phyloP scores from a whole-genome alignment of 2,329 filamentous ascomycete genomes.

The Ceratocystis destructans region DNA sequence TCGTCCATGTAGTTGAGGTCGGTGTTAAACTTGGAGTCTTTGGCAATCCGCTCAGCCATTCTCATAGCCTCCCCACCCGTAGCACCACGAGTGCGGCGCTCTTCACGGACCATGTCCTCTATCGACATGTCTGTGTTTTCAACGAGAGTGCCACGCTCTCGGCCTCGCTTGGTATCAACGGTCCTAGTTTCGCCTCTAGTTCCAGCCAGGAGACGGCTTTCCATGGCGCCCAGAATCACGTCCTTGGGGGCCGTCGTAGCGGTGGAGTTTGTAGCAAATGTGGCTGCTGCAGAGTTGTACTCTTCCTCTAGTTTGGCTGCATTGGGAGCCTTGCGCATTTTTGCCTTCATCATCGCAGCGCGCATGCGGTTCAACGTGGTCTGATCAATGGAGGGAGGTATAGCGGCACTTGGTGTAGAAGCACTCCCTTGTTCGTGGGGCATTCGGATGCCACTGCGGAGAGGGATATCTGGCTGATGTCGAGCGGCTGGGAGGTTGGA shows the following conservation, averaged over 20 bases:
- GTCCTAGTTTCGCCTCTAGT: constrained; percentile 58
- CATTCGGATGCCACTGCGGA: constrained; percentile 16
- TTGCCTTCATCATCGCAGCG: constrained; percentile 92
- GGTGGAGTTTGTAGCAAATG: constrained; percentile 30
- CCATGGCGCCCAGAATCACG: constrained; percentile 73
- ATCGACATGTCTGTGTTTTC: constrained; percentile 94
- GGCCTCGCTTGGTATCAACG: constrained; percentile 66
- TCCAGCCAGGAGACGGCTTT: constrained; percentile 77
- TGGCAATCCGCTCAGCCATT: constrained; percentile 84
- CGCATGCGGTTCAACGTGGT: constrained; percentile 78
- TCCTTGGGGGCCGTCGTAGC: constrained; percentile 44
- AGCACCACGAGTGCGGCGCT: constrained; percentile 68
- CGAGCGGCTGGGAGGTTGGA: background rate
- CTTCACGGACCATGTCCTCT: constrained; percentile 93
- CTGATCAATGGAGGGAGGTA: constrained; percentile 47
- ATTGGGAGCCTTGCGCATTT: constrained; percentile 64
- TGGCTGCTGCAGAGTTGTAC: constrained; percentile 62
- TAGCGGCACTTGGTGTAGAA: constrained; percentile 10
- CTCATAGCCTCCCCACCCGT: constrained; percentile 66
- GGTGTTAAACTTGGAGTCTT: constrained; percentile 80
- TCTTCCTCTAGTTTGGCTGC: constrained; percentile 64
- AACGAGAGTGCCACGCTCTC: constrained; percentile 69
- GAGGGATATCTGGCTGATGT: constrained; percentile 1
- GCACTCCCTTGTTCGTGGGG: constrained; percentile 19
- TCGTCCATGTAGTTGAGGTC: constrained; percentile 97